phyloP scores from a whole-genome alignment of 805 yeast genomes.

The Scheffersomyces stipitis region DNA sequence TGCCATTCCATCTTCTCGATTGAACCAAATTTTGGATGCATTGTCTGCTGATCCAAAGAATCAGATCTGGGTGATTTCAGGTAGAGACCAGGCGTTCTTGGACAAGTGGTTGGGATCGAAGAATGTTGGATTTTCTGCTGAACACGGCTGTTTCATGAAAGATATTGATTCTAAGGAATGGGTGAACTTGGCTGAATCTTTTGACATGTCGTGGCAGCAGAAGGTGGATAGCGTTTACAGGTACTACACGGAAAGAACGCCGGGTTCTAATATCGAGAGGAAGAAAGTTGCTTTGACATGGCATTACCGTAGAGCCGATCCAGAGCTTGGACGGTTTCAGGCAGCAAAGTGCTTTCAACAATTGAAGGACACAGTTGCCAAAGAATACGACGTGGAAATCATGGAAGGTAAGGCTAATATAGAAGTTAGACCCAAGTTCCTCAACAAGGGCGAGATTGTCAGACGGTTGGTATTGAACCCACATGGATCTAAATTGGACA shows the following conservation, averaged over 20 bases:
- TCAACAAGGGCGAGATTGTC: constrained; percentile 96
- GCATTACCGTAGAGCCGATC: constrained; percentile 96
- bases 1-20: constrained; percentile 84
- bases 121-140: constrained; percentile 85
- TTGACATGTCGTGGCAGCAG: constrained; percentile 95
- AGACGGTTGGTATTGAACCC: constrained; percentile 67
- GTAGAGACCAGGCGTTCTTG: constrained; percentile 88
- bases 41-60: constrained; percentile 76
- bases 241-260: constrained; percentile 81
- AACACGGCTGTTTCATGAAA: constrained; percentile 94
- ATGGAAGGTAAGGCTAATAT: constrained; percentile 97
- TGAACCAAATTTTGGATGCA: constrained; percentile 56
- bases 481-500: constrained; percentile 56
- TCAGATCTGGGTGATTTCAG: constrained; percentile 92
- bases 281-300: constrained; percentile 95
- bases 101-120: constrained; percentile 82
- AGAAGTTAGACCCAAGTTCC: constrained; percentile 94
- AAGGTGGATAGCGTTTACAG: constrained; percentile 73
- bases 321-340: constrained; percentile 86
- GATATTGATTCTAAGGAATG: constrained; percentile 64
- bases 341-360: constrained; percentile 71
- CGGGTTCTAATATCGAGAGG: constrained; percentile 82
- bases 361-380: constrained; percentile 57
- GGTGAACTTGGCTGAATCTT: constrained; percentile 78
- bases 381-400: constrained; percentile 80